Base-by-base conservation (phyloP, 2,329 filamentous ascomycete species). In the Neospermospora avenae region DNA sequence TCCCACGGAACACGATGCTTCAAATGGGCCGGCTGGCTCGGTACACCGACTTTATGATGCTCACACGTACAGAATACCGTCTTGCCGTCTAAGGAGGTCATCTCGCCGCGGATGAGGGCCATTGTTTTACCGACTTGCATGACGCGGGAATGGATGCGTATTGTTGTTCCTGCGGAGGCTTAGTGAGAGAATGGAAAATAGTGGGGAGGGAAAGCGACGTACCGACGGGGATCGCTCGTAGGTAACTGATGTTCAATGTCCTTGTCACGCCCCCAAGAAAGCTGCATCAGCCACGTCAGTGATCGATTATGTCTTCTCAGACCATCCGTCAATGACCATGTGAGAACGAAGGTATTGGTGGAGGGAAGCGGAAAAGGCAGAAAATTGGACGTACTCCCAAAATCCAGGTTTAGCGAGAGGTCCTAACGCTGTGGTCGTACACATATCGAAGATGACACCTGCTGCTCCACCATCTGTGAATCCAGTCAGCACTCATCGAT, bases 391-490 rank as follows among this genome's bases (percentile, higher is more conserved):
- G 46, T 65, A 77, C 72, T 80, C 76, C 79, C 79, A 83, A 66
- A 75, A 81, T 2, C 77, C 79, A 0, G 78, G 77, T 37, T 71
- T 74, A 4, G 78, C 74, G 13, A 82, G 54, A 1, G 80, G 78
- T 42, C 78, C 80, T 18, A 83, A 70, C 0, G 80, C 78, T 13
- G 75, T 75, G 0, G 78, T 81, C 4, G 79, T 82, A 57, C 77
- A 76, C 71, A 84, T 80, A 66, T 86, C 83, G 61, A 82, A 82
- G 45, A 84, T 79, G 4, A 81, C 72, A 0, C 79, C 77, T 2
- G 80, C 80, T 2, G 80, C 80, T 6, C 81, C 81, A 20, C 81
- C 81, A 66, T 84, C 46, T 51, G 7, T 51, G 28, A 31, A 3
- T 13, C 11, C 13, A 35, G 46, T 51, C n/a, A 51, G 25, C 22